Conservation (phyloP, 345 rosid species). For the Lepidium didymum region DNA sequence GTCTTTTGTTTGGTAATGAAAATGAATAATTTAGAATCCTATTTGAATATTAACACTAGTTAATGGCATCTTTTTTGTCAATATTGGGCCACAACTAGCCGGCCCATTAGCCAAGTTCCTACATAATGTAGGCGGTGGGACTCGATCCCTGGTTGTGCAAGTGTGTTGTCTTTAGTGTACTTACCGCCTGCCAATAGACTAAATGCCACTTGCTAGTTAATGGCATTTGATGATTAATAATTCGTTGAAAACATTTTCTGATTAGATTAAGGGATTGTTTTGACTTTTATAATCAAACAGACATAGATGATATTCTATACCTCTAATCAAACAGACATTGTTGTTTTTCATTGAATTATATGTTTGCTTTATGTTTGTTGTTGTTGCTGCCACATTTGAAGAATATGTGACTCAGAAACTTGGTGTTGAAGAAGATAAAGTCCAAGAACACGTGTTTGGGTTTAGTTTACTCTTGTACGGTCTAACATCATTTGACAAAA, state of each 20-base stretch:
- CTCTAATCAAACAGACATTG: not conserved
- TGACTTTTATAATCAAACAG: not conserved
- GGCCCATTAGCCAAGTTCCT: too few relatives aligned
- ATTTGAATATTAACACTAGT: not conserved
- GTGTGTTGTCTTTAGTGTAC: too few relatives aligned
- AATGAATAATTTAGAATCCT: not conserved
- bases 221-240: conserved; percentile 1
- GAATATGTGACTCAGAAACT: conserved; percentile 74
- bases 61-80: too few relatives aligned
- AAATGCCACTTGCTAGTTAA: too few relatives aligned
- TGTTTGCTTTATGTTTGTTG: not conserved
- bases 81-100: too few relatives aligned
- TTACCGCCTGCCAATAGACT: too few relatives aligned
- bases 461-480: not conserved
- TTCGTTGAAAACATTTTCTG: not conserved
- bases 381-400: conserved; percentile 1
- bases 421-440: conserved; percentile 50
- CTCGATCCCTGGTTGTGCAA: too few relatives aligned
- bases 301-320: conserved; percentile 79
- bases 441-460: conserved; percentile 36
- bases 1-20: conserved; percentile 51
- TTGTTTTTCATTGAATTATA: not conserved
- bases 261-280: not conserved
- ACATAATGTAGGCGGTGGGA: too few relatives aligned
- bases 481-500: conserved; percentile 17